Percentiles rank a stretch among this genome's conserved stretches.
These are phyloP conservation scores for Alternaria brassicicola DNA, from an alignment of 2,329 filamentous ascomycete genomes.

Conservation along the genomic window DNA sequence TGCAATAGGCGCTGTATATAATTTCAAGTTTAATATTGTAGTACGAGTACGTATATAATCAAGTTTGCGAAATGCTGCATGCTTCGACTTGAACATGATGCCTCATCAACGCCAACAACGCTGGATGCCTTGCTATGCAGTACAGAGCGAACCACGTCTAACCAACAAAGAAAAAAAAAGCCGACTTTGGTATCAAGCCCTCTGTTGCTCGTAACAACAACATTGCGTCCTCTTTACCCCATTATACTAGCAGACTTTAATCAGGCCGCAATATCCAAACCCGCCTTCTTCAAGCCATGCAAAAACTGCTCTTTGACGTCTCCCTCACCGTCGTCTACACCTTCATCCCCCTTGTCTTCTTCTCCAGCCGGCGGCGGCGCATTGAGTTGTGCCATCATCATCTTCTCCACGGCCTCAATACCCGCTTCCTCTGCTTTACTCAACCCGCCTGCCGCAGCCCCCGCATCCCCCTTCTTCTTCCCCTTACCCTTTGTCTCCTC, in stretches of 20 bases:
- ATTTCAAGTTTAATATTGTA: background rate
- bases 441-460: conserved; percentile 33
- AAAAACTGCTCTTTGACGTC: conserved; percentile 53
- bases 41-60: background rate
- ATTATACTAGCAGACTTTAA: background rate
- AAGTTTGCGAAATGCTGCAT: background rate
- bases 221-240: background rate
- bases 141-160: background rate
- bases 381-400: conserved; percentile 47
- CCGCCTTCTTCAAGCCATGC: conserved; percentile 50
- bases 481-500: conserved; percentile 11
- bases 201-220: background rate
- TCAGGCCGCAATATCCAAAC: conserved; percentile 44
- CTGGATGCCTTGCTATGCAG: background rate
- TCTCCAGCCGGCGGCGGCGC: background rate
- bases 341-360: conserved; percentile 7
- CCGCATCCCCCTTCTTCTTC: conserved; percentile 24
- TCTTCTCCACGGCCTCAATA: conserved; percentile 47
- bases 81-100: background rate
- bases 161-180: no score
- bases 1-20: background rate
- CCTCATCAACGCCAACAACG: background rate
- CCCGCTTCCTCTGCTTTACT: conserved; percentile 44
- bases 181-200: background rate
- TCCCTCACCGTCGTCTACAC: background rate